Evolutionary conservation across 2,329 filamentous ascomycete genomes (phyloP), one percentile per base, ranked within the genome.

Genomic region (Trichoderma sp.): DNA sequence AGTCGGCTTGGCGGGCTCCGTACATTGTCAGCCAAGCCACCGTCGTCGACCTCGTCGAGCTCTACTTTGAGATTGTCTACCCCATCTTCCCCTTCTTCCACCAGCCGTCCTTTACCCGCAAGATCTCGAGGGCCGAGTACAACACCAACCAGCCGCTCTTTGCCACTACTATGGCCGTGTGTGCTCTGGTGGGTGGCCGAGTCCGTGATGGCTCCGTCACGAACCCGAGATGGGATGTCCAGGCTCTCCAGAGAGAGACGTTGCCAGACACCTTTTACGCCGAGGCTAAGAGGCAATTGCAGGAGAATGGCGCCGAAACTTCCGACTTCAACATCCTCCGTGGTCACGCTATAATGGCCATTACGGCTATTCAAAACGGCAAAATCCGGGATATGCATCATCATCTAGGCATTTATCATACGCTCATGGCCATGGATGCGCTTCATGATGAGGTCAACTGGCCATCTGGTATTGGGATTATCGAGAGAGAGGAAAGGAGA

Each of bases 381-480:
- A 79, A 82, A 59, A 80, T 82, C 45, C 74, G 79, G 8, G 77
- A 79, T 3, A 83, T 87, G 80, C 83, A 86, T 37, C 77, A 83
- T 66, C 83, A 83, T 70, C 74, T 85, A 19, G 84, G 84, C 32
- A 77, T 78, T 39, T 87, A 86, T 70, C 80, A 83, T 70, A 84
- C 81, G 12, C 73, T 86, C 12, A 78, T 81, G 7, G 80, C 80
- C 7, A 82, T 85, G 72, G 78, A 84, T 68, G 76, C 78, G 2
- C 78, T 85, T n/a, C 83, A 86, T 70, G 84, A 87, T 70, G 85
- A 87, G 71, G 75, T 78, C 5, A 78, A 82, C 13, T 87, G 85
- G 85, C 84, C 84, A 0, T 74, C 76, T 5, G 75, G 78, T 13
- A 76, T 85, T 8, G 76, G 77, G 12, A 71, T 78, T 5, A 76